phyloP scores from a whole-genome alignment of 1,139 yeast species.

The Blastobotrys apis region DNA sequence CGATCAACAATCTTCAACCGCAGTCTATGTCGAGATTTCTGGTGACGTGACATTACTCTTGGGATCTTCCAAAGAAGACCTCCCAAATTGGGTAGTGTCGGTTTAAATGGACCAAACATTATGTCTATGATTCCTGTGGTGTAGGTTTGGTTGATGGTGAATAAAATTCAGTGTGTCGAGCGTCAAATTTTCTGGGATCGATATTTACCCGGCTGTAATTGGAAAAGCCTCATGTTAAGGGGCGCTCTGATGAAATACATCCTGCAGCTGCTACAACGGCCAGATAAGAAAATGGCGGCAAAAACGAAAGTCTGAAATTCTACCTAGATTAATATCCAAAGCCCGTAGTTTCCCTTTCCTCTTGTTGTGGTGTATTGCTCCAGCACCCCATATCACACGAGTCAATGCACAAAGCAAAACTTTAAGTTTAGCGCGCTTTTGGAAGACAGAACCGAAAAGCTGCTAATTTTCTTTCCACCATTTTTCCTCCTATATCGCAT shows the following conservation, averaged over 20 bases:
- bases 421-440: no score
- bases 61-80: conserved; percentile 82
- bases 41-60: conserved; percentile 73
- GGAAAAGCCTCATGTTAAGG: background rate
- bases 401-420: no score
- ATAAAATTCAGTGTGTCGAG: background rate
- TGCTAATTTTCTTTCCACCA: no score
- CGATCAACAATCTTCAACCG: conserved; percentile 78
- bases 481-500: no score
- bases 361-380: no score
- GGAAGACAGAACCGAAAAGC: no score
- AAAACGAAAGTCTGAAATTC: no score
- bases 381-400: no score
- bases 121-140: background rate
- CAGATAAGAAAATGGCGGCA: no score
- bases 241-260: background rate
- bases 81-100: conserved; percentile 60
- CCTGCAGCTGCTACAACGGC: no score
- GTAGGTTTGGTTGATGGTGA: background rate
- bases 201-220: background rate
- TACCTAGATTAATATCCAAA: no score
- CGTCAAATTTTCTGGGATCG: background rate
- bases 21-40: conserved; percentile 77
- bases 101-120: conserved; percentile 82
- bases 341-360: no score